Evolutionary conservation across 306 rosid genomes (phyloP).

Genomic region (Pyrus betulifolia): DNA sequence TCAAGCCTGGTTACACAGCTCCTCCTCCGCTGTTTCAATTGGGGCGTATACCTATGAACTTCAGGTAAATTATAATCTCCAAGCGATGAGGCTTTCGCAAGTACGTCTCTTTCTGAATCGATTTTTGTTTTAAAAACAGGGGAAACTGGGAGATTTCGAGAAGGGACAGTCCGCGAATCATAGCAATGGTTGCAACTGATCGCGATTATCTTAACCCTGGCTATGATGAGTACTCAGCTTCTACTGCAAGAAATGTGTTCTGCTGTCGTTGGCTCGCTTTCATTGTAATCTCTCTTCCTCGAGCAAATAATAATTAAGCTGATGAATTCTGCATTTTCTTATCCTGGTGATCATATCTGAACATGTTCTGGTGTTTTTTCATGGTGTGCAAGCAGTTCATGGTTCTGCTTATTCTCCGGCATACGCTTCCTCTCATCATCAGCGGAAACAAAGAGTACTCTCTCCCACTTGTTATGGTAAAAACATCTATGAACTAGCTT

Average conservation of each 20-base stretch:
- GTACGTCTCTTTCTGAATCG: neutral
- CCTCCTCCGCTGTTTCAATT: slow-evolving; percentile 80
- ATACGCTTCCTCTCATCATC: slow-evolving; percentile 61
- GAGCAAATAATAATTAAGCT: neutral
- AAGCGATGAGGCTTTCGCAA: neutral
- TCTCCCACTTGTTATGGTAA: slow-evolving; percentile 65
- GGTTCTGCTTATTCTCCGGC: slow-evolving; percentile 70
- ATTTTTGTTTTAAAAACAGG: slow-evolving; percentile 21
- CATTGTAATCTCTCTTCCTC: slow-evolving; percentile 40
- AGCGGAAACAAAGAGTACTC: slow-evolving; percentile 41
- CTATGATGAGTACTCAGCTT: slow-evolving; percentile 51
- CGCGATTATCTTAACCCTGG: slow-evolving; percentile 37
- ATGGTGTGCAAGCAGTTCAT: slow-evolving; percentile 52
- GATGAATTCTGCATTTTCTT: neutral
- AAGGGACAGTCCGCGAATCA: slow-evolving; percentile 66
- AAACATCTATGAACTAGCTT: neutral
- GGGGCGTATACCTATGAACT: slow-evolving; percentile 89
- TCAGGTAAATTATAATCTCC: slow-evolving; percentile 47
- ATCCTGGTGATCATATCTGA: neutral
- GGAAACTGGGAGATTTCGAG: slow-evolving; percentile 94
- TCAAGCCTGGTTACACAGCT: slow-evolving; percentile 83
- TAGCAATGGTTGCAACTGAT: slow-evolving; percentile 85
- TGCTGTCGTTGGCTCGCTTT: slow-evolving; percentile 56
- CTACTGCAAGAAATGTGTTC: slow-evolving; percentile 44
- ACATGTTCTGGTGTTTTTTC: neutral